Base-by-base conservation (phyloP, 2,329 filamentous ascomycete species). In the Arachnomyces sp. region DNA sequence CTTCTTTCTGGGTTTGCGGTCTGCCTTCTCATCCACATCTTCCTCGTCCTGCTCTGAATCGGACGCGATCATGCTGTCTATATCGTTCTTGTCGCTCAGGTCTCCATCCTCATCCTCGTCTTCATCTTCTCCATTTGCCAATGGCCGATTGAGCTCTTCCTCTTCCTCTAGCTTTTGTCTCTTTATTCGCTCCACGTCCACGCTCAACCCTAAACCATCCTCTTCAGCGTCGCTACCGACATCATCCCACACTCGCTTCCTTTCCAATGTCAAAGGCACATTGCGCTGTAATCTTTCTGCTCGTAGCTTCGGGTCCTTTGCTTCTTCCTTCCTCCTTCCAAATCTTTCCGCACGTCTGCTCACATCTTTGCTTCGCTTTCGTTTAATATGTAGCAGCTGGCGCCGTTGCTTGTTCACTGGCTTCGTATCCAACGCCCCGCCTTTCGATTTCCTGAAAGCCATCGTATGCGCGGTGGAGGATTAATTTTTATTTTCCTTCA, bases 161-260 rank as follows among this genome's bases (percentile, higher is more conserved):
- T 70, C 66, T 44, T 69, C 64, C 44, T 67, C 65, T 36, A 68
- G 51, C 51, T 62, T 71, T 44, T 65, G 62, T 48, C 66, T 55
- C 53, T 72, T 72, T 49, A 72, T 60, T 37, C 66, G 60, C 52
- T 69, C 68, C 29, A 71, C 64, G 49, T 72, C 68, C 31, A 72
- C 65, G 38, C 62, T 69, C 46, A 67, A 38, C 28, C 68, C 70
- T 33, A 73, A 52, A 16, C 65, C 59, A 35, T 52, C 54, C 40
- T 69, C 65, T 30, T 69, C 67, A 12, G 62, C 62, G 44, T 71
- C 69, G 38, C 65, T 65, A 35, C 80, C 80, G 36, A 77, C 76
- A 38, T 89, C 81, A 54, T 95, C 89, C 86, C 87, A 96, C 25
- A 86, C 80, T 60, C 92, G 79, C 71, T 95, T 95, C 53, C 80